A percentile compares a stretch with the other conserved stretches of the same genome.
Evolutionary conservation across 805 yeast species (phyloP).

Genomic region (Dipodascus albidus): DNA sequence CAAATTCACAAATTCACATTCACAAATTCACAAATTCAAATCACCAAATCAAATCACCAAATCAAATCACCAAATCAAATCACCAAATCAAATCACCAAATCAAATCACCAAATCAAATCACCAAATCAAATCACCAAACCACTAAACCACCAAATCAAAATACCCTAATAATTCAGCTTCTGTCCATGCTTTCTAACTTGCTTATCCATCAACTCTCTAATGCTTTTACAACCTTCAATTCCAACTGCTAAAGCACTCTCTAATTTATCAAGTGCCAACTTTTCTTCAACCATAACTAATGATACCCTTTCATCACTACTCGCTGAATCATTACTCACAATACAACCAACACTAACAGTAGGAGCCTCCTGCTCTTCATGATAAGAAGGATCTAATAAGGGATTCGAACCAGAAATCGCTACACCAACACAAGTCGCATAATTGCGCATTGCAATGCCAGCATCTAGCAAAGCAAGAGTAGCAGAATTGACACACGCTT

Average conservation of each 20-base stretch:
- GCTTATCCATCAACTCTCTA: constrained; percentile 75
- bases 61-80: too few species aligned
- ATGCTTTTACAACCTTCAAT: constrained; percentile 79
- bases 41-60: too few species aligned
- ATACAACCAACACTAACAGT: constrained; percentile 47
- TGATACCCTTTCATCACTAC: constrained; percentile 52
- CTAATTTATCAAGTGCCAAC: constrained; percentile 72
- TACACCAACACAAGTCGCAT: constrained; percentile 67
- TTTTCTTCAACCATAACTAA: constrained; percentile 72
- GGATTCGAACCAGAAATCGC: constrained; percentile 74
- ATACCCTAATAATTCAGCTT: constrained; percentile 17
- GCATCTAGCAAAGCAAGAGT: constrained; percentile 90
- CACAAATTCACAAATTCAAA: too few species aligned
- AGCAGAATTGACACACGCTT: constrained; percentile 72
- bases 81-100: too few species aligned
- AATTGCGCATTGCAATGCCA: constrained; percentile 89
- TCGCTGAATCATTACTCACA: constrained; percentile 65
- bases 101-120: not conserved
- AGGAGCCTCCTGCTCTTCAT: constrained; percentile 80
- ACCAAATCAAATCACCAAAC: not conserved
- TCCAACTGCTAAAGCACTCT: constrained; percentile 65
- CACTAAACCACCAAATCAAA: not conserved
- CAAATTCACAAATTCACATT: too few species aligned
- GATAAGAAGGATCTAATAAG: constrained; percentile 67
- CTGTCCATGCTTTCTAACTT: constrained; percentile 67